Evolutionary conservation across 2,329 filamentous ascomycete genomes (phyloP).

Genomic region (Pleurostoma richardsiae): DNA sequence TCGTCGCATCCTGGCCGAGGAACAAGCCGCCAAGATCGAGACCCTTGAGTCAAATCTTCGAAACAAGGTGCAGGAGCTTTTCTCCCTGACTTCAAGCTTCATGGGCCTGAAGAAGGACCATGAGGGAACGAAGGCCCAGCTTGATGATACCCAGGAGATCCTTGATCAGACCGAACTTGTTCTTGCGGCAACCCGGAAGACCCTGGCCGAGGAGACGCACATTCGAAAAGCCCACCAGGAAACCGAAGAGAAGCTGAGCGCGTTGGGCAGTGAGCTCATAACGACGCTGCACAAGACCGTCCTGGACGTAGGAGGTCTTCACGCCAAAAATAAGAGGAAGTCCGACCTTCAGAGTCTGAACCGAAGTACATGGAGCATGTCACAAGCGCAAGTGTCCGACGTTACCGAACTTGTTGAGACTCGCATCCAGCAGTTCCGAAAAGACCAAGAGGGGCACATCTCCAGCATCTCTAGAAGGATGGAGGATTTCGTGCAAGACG

Average conservation of each 20-base stretch:
- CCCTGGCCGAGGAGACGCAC: slow-evolving; percentile 72
- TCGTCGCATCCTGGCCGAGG: slow-evolving; percentile 82
- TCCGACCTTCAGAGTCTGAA: slow-evolving; percentile 80
- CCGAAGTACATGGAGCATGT: slow-evolving; percentile 70
- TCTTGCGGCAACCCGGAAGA: slow-evolving; percentile 69
- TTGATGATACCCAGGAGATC: slow-evolving; percentile 76
- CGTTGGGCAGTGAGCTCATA: slow-evolving; percentile 71
- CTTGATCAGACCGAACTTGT: slow-evolving; percentile 86
- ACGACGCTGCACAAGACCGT: slow-evolving; percentile 74
- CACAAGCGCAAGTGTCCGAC: slow-evolving; percentile 69
- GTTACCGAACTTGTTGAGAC: slow-evolving; percentile 74
- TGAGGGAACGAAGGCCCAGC: slow-evolving; percentile 64
- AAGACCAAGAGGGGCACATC: slow-evolving; percentile 68
- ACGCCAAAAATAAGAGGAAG: slow-evolving; percentile 80
- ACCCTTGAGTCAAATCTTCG: slow-evolving; percentile 85
- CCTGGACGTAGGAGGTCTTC: slow-evolving; percentile 72
- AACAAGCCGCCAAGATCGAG: slow-evolving; percentile 87
- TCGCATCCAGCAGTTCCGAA: slow-evolving; percentile 67
- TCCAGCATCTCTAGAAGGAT: slow-evolving; percentile 65
- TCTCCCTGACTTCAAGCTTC: slow-evolving; percentile 80
- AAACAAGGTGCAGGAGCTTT: slow-evolving; percentile 91
- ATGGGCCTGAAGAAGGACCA: slow-evolving; percentile 86
- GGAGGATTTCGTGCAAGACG: slow-evolving; percentile 69
- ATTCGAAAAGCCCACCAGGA: slow-evolving; percentile 79
- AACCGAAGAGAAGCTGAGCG: slow-evolving; percentile 73